A percentile compares a stretch with the other conserved stretches of the same genome.
Evolutionary conservation across 805 yeast genomes (phyloP).

Genomic region (Ogataea chonburiensis): DNA sequence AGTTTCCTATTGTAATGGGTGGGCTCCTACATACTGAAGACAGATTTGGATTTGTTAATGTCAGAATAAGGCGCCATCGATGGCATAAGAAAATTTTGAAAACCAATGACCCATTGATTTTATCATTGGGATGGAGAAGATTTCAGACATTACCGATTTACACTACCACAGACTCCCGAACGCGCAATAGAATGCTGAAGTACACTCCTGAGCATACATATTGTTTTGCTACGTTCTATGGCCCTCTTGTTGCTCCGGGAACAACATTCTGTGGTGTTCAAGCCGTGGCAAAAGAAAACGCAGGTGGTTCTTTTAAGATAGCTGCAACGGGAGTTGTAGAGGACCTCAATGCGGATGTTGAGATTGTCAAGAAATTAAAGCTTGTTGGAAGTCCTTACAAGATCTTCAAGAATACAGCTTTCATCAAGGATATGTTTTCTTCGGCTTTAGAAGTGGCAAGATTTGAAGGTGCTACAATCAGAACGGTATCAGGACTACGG

Average conservation of each 20-base stretch:
- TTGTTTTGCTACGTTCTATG: slow-evolving; percentile 93
- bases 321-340: slow-evolving; percentile 97
- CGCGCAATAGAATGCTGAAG: slow-evolving; percentile 95
- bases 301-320: slow-evolving; percentile 88
- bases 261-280: slow-evolving; percentile 97
- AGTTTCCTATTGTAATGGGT: slow-evolving; percentile 83
- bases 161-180: slow-evolving; percentile 95
- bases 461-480: slow-evolving; percentile 96
- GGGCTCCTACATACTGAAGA: slow-evolving; percentile 89
- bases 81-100: slow-evolving; percentile 97
- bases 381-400: slow-evolving; percentile 94
- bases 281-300: slow-evolving; percentile 75
- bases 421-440: slow-evolving; percentile 93
- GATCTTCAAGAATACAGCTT: slow-evolving; percentile 93
- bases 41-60: slow-evolving; percentile 88
- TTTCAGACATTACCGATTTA: slow-evolving; percentile 95
- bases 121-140: slow-evolving; percentile 97
- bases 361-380: slow-evolving; percentile 93
- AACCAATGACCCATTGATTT: slow-evolving; percentile 90
- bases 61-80: slow-evolving; percentile 93
- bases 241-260: slow-evolving; percentile 95
- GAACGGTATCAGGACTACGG: slow-evolving; percentile 94
- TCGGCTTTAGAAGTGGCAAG: slow-evolving; percentile 93
- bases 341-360: slow-evolving; percentile 85
- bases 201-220: slow-evolving; percentile 98